Conservation (phyloP, 1,284 basidiomycete genomes). For the Melampsora larici-populina region DNA sequence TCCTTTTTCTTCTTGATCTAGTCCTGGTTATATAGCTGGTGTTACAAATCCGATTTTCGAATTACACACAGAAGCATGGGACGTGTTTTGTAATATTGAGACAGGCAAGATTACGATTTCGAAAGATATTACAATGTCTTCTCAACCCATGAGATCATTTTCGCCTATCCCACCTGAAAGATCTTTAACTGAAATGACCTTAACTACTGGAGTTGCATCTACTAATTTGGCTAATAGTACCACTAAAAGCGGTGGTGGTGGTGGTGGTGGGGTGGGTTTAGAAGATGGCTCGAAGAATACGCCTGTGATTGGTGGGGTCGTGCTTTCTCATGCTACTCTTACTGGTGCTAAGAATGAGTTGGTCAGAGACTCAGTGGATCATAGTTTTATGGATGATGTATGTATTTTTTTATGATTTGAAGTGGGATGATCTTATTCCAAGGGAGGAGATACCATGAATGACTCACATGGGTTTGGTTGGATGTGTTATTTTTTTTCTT, state of each 20-base stretch:
- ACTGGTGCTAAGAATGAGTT: conserved; percentile 43
- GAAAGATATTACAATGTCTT: conserved; percentile 64
- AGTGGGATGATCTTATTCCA: too few relatives aligned
- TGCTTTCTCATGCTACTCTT: conserved; percentile 2
- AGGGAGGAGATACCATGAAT: too few relatives aligned
- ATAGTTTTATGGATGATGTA: conserved; percentile 86
- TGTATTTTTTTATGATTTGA: conserved; percentile 51
- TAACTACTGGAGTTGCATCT: not conserved
- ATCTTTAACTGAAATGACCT: conserved; percentile 27
- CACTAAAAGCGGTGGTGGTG: too few relatives aligned
- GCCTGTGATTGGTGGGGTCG: not conserved
- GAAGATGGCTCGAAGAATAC: not conserved
- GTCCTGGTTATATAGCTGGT: conserved; percentile 86
- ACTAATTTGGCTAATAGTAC: not conserved
- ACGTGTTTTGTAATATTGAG: conserved; percentile 84
- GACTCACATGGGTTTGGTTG: too few relatives aligned
- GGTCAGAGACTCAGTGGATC: conserved; percentile 68
- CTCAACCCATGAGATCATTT: conserved; percentile 8
- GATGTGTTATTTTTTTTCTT: too few relatives aligned
- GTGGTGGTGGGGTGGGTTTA: not conserved
- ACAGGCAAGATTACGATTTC: conserved; percentile 78
- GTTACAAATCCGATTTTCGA: conserved; percentile 96
- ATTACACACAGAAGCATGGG: conserved; percentile 62
- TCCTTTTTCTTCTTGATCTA: conserved; percentile 50
- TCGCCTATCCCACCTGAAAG: conserved; percentile 26